A percentile compares a stretch with the other conserved stretches of the same genome.
Evolutionary conservation across 2,329 filamentous ascomycete genomes (phyloP).

Genomic region (Aspergillus niger): DNA sequence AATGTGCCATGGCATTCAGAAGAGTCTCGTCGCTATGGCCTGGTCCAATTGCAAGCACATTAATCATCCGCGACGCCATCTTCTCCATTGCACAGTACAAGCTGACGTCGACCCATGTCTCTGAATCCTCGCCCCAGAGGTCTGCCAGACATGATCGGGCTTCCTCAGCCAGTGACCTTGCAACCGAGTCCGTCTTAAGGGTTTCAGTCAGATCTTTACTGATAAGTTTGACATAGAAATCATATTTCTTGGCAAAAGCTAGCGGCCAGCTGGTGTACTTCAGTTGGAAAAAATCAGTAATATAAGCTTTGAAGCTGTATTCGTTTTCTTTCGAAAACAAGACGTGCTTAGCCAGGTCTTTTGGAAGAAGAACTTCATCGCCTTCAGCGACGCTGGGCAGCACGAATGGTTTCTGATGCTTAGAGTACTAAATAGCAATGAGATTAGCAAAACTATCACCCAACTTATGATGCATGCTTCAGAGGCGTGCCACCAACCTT

Average conservation of each 20-base stretch:
- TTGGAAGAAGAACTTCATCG: conserved; percentile 19
- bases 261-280: conserved; percentile 20
- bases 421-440: conserved; percentile 11
- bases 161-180: conserved; percentile 14
- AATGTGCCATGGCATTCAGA: conserved; percentile 17
- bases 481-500: conserved; percentile 4
- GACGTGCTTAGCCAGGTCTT: conserved; percentile 11
- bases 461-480: background rate
- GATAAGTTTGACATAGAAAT: conserved; percentile 19
- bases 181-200: conserved; percentile 12
- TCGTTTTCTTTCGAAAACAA: conserved; percentile 16
- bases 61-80: conserved; percentile 14
- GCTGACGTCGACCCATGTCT: conserved; percentile 14
- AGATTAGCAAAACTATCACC: background rate
- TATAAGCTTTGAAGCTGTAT: conserved; percentile 18
- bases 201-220: conserved; percentile 20
- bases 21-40: conserved; percentile 12
- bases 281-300: conserved; percentile 18
- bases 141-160: conserved; percentile 15
- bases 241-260: conserved; percentile 16
- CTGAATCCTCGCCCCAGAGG: conserved; percentile 15
- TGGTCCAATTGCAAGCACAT: conserved; percentile 17
- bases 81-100: conserved; percentile 18
- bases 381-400: conserved; percentile 20
- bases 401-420: conserved; percentile 16